These are phyloP conservation scores for Colletotrichum plurivorum DNA, from an alignment of 2,329 filamentous ascomycete species.

Conservation along the genomic window DNA sequence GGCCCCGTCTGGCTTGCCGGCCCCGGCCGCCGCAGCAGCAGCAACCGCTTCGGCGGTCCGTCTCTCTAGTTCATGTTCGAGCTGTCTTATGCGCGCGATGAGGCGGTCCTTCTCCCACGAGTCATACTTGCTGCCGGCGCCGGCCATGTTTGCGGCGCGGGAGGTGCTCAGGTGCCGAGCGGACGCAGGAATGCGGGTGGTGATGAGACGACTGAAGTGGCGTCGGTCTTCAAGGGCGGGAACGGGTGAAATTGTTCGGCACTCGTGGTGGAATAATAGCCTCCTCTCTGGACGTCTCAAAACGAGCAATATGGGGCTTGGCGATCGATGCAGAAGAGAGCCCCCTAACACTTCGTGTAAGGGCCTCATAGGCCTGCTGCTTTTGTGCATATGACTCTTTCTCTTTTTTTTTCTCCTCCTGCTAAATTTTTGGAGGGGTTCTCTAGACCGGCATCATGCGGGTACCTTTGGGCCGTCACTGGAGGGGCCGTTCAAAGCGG, in stretches of 20 bases:
- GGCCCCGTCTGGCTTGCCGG: conserved; percentile 1
- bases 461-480: conserved; percentile 29
- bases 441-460: conserved; percentile 26
- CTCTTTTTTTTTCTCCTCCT: too few species aligned
- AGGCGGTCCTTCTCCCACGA: conserved; percentile 79
- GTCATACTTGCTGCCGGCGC: conserved; percentile 65
- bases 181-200: background rate
- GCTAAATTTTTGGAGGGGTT: conserved; percentile 13
- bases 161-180: conserved; percentile 26
- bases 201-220: conserved; percentile 14
- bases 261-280: conserved; percentile 18
- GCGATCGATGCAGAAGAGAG: conserved; percentile 15
- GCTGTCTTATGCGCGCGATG: conserved; percentile 74
- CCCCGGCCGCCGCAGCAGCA: conserved; percentile 41
- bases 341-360: conserved; percentile 29
- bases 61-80: conserved; percentile 76
- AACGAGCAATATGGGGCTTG: conserved; percentile 20
- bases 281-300: background rate
- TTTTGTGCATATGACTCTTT: conserved; percentile 26
- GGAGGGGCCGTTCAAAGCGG: conserved; percentile 10
- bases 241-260: background rate
- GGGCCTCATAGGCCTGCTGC: conserved; percentile 22
- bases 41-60: conserved; percentile 51
- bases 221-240: background rate
- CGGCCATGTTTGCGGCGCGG: conserved; percentile 38